These are phyloP conservation scores for Akanthomyces uredinophilus DNA, from an alignment of 2,329 filamentous ascomycete genomes.

Conservation along the genomic window DNA sequence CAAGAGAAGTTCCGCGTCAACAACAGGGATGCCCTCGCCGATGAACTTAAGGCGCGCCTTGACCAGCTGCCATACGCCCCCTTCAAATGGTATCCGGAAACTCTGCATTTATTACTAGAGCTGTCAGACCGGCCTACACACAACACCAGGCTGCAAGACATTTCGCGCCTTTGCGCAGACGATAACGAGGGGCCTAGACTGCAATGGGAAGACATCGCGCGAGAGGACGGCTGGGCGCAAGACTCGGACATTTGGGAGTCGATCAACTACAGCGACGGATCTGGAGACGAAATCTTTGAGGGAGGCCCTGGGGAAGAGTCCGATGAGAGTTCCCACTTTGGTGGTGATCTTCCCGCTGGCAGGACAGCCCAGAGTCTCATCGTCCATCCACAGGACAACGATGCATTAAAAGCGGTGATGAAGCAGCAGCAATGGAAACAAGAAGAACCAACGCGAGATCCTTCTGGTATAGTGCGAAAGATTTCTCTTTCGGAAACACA, in stretches of 20 bases:
- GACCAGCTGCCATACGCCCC: conserved; percentile 50
- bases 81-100: conserved; percentile 69
- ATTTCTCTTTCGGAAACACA: conserved; percentile 63
- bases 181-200: conserved; percentile 44
- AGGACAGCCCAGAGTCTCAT: conserved; percentile 30
- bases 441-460: conserved; percentile 30
- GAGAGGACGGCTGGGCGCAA: conserved; percentile 66
- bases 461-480: conserved; percentile 31
- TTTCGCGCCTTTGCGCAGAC: conserved; percentile 48
- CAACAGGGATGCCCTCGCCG: conserved; percentile 72
- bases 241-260: conserved; percentile 66
- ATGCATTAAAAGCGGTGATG: conserved; percentile 27
- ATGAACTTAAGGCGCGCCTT: conserved; percentile 58
- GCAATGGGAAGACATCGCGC: conserved; percentile 75
- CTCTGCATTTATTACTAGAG: conserved; percentile 71
- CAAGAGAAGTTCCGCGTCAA: conserved; percentile 83
- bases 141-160: conserved; percentile 59
- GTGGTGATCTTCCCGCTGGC: conserved; percentile 26
- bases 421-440: conserved; percentile 33
- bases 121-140: conserved; percentile 75
- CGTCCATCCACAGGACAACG: conserved; percentile 29
- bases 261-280: conserved; percentile 63
- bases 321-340: conserved; percentile 27
- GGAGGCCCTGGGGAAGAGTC: conserved; percentile 34
- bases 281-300: conserved; percentile 43